Base-by-base conservation (phyloP, 495 filamentous ascomycete species). In the Aspergillus haitiensis region DNA sequence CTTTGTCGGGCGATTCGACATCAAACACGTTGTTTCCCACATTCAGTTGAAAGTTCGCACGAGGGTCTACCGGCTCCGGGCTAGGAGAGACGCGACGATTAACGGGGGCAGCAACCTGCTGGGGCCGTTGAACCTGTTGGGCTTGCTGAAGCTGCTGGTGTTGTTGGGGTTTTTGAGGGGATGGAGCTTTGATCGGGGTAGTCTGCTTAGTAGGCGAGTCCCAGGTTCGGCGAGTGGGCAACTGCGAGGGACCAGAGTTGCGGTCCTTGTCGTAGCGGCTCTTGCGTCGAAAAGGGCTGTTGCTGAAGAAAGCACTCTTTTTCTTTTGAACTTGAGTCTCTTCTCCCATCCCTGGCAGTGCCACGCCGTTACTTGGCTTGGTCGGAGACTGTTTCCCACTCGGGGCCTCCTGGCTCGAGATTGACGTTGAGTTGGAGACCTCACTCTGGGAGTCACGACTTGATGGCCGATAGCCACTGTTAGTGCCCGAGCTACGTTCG, bases 11-110 rank as follows among this genome's bases (percentile, higher is more conserved):
- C 6, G 89, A 89, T n/a, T 90, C 89, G 7, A 99, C 93, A 65
- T 96, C 87, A 74, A 99, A 98, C 27, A 98, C 92, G 64, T 98
- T 99, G 66, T 91, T 88, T 7, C 95, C 95, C 15, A 99, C 84
- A 70, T 97, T 97, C n/a, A 99, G 81, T 48, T 96, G 93, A 67
- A 97, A 87, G 72, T 89, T 96, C 47, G 95, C 90, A 39, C 93
- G 84, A 36, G 95, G 93, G 70, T 97, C 93, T 33, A 93, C 92
- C 3, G 92, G 94, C 52, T 99, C 95, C 2, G 92, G 91, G 66
- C 88, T 88, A n/a, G 75, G 73, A 50, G 78, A 79, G 1, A 59
- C 66, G 15, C 66, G 69, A 35, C 71, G 71, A 35, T 60, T 39
- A 7, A 62, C 61, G 32, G 51, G 35, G 6, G 52, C 21, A 27